Evolutionary conservation across 2,329 filamentous ascomycete species (phyloP).

Genomic region (Xylaria sp.): DNA sequence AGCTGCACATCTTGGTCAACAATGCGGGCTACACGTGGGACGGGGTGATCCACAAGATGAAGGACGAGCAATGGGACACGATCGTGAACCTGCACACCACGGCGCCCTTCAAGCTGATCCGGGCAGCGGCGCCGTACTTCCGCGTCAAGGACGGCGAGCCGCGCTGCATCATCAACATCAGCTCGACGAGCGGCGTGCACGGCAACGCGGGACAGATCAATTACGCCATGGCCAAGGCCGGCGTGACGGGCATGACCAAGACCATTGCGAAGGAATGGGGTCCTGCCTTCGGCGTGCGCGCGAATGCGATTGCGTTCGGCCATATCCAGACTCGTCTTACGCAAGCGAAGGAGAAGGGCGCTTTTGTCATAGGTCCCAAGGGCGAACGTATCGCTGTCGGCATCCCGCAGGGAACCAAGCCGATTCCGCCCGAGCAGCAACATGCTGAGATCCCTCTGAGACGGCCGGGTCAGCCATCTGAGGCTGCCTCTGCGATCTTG

Average conservation of each 20-base stretch:
- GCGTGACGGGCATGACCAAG: slow-evolving; percentile 83
- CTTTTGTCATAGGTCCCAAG: slow-evolving; percentile 78
- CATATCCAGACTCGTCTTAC: slow-evolving; percentile 83
- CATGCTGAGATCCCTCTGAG: slow-evolving; percentile 80
- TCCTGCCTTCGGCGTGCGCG: slow-evolving; percentile 79
- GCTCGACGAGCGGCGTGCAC: slow-evolving; percentile 81
- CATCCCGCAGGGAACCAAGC: slow-evolving; percentile 71
- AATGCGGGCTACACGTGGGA: slow-evolving; percentile 96
- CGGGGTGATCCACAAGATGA: slow-evolving; percentile 91
- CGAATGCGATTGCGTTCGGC: slow-evolving; percentile 87
- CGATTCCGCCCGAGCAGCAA: slow-evolving; percentile 53
- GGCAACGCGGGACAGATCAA: slow-evolving; percentile 93
- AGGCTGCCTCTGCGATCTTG: slow-evolving; percentile 81
- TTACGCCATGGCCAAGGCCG: slow-evolving; percentile 87
- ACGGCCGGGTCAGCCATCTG: slow-evolving; percentile 78
- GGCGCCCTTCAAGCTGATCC: slow-evolving; percentile 84
- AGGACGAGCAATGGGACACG: slow-evolving; percentile 90
- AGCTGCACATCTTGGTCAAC: slow-evolving; percentile 92
- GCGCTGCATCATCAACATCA: slow-evolving; percentile 84
- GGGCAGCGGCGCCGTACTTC: slow-evolving; percentile 86
- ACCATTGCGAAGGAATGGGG: slow-evolving; percentile 95
- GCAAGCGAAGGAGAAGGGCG: slow-evolving; percentile 84
- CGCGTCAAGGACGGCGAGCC: slow-evolving; percentile 84
- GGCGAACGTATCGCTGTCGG: slow-evolving; percentile 80
- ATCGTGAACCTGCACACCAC: slow-evolving; percentile 86